Evolutionary conservation across 768 basidiomycete genomes (phyloP).

Genomic region (Trametes coccinea): DNA sequence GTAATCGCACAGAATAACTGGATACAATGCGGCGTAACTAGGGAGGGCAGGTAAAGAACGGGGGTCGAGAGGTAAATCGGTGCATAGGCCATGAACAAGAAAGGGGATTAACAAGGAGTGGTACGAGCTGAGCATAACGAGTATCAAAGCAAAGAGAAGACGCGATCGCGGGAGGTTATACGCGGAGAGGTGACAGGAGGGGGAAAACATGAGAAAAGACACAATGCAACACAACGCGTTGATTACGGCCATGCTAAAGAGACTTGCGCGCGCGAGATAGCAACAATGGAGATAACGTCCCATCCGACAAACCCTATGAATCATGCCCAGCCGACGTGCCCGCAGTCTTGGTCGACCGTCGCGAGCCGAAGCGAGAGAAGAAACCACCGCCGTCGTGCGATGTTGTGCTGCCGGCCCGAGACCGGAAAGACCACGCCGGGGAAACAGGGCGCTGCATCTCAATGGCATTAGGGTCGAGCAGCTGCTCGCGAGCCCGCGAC

Average conservation of each 20-base stretch:
- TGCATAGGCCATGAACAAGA: conserved; percentile 9
- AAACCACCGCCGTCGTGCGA: conserved; percentile 66
- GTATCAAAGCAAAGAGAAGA: conserved; percentile 12
- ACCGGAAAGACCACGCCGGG: conserved; percentile 86
- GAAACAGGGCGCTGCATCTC: conserved; percentile 65
- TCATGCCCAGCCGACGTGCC: conserved; percentile 19
- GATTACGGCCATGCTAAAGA: conserved; percentile 6
- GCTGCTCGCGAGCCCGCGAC: conserved; percentile 45
- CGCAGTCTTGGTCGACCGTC: conserved; percentile 49
- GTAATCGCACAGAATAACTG: conserved; percentile 27
- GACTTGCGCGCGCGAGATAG: not conserved
- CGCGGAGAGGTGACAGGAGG: not conserved
- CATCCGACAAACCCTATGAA: conserved; percentile 19
- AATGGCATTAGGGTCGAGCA: conserved; percentile 50
- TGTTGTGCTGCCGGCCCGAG: conserved; percentile 70
- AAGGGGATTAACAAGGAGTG: conserved; percentile 24
- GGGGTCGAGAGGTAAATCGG: conserved; percentile 6
- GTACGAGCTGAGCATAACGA: conserved; percentile 12
- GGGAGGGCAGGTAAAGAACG: conserved; percentile 1
- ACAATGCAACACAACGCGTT: conserved; percentile 11
- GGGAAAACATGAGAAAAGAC: not conserved
- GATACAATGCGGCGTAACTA: conserved; percentile 16
- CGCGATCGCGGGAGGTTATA: not conserved
- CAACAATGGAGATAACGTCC: not conserved
- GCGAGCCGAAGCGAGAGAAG: conserved; percentile 78